These are phyloP conservation scores for Pichia sp. DNA, from an alignment of 1,139 yeast genomes.

Conservation along the genomic window DNA sequence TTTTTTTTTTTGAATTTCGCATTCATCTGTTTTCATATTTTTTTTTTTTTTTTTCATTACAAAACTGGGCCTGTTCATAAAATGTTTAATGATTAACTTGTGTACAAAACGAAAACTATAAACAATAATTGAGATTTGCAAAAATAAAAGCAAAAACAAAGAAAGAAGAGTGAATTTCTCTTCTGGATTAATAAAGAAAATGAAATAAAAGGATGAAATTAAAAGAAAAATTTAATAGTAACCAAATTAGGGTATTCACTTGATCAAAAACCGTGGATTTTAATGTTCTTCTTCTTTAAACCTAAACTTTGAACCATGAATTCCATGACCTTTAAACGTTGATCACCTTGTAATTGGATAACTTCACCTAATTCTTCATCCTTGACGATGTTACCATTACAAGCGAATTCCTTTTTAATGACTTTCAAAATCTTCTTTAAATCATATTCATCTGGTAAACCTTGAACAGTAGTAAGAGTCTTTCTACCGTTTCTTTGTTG, in stretches of 20 bases:
- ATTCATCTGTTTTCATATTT: too few species aligned
- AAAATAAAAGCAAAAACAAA: too few species aligned
- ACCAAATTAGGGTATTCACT: not conserved
- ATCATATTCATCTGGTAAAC: conserved; percentile 92
- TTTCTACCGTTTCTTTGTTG: conserved; percentile 99
- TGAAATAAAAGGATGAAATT: too few species aligned
- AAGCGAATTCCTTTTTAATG: conserved; percentile 95
- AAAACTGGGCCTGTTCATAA: too few species aligned
- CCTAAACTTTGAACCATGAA: conserved; percentile 83
- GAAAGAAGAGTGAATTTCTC: too few species aligned
- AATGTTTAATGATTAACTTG: too few species aligned
- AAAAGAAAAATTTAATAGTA: too few species aligned
- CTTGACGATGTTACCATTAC: conserved; percentile 96
- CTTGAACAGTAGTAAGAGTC: conserved; percentile 97
- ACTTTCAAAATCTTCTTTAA: conserved; percentile 89
- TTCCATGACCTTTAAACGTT: conserved; percentile 93
- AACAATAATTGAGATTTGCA: too few species aligned
- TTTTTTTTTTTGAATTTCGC: too few species aligned
- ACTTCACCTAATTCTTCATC: conserved; percentile 96
- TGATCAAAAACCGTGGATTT: conserved; percentile 89
- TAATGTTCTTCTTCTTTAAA: conserved; percentile 91
- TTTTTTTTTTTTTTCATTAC: too few species aligned
- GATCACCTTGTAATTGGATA: conserved; percentile 98
- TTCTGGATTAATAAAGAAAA: too few species aligned
- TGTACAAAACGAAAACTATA: too few species aligned